Evolutionary conservation across 1,284 basidiomycete genomes (phyloP), one percentile per base, ranked within the genome.

Genomic region (Naganishia sp.): DNA sequence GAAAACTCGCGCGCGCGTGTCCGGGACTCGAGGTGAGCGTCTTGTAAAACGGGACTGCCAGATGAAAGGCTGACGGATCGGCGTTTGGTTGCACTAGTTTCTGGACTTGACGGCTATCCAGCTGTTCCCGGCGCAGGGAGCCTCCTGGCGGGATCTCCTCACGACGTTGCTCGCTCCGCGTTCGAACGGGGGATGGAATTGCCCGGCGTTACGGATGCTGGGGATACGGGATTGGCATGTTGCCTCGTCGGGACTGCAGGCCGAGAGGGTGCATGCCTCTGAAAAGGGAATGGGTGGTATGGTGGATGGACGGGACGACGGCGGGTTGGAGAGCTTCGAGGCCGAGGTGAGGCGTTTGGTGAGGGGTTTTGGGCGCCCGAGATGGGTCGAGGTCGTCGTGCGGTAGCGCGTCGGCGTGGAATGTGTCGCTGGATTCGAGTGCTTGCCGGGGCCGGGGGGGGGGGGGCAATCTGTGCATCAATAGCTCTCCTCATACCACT

Each of bases 381-480:
- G 47, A 9, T 61, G 58, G 58, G 35, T 61, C n/a, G 58, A 61
- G 35, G 25, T 61, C 3, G 47, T 49, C 42, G 58, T 51, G 15
- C 32, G 41, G 23, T 61, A 61, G 47, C 50, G 35, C 35, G 35
- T 13, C 13, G 35, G 35, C 35, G 13, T 10, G 13, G 35, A 9
- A 39, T 5, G 13, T 39, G 35, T 39, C 13, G 35, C 13, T 39
- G 35, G 13, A 13, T 1, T 5, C 7, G 35, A 4, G 10, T 39
- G 3, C 28, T 28, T 28, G 28, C 28, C 28, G 2, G 28, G 28
- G 28, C n/a, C n/a, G n/a, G n/a, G n/a, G n/a, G n/a, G n/a, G n/a
- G n/a, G n/a, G n/a, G n/a, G n/a, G n/a, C n/a, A n/a, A n/a, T n/a
- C n/a, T n/a, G n/a, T n/a, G n/a, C n/a, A n/a, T n/a, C n/a, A n/a